These are phyloP conservation scores for Diaporthe helianthi DNA, from an alignment of 2,329 filamentous ascomycete species.

Conservation along the genomic window DNA sequence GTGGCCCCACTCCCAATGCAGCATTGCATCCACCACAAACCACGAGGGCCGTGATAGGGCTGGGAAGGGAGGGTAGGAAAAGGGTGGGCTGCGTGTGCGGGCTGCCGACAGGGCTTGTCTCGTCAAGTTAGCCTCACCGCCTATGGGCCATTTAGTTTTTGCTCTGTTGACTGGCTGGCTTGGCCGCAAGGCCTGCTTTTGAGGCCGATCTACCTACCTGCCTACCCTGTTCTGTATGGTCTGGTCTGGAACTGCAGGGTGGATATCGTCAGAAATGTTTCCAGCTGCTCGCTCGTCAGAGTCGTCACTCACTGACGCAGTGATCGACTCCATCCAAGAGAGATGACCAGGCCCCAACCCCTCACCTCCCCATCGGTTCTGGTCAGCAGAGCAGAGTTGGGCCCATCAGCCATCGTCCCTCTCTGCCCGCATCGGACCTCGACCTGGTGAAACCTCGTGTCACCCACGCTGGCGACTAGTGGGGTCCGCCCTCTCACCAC, in stretches of 20 bases:
- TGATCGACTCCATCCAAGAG: neutral
- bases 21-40: constrained; percentile 24
- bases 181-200: neutral
- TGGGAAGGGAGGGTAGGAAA: neutral
- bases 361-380: neutral
- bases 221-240: neutral
- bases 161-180: neutral
- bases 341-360: neutral
- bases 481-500: constrained; percentile 24
- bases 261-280: neutral
- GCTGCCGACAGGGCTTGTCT: too few species aligned
- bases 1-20: constrained; percentile 21
- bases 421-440: constrained; percentile 17
- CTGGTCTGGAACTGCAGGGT: neutral
- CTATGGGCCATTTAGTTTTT: neutral
- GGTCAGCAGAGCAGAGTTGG: constrained; percentile 26
- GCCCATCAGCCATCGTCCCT: constrained; percentile 13
- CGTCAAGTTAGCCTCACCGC: too few species aligned
- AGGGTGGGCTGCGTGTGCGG: neutral
- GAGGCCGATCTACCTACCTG: neutral
- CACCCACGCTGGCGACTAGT: constrained; percentile 26
- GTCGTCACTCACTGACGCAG: neutral
- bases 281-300: neutral
- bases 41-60: constrained; percentile 31
- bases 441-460: constrained; percentile 26